Conservation (phyloP, 176 grass and related monocot genomes). For the Rhipidocladum racemiflorum region DNA sequence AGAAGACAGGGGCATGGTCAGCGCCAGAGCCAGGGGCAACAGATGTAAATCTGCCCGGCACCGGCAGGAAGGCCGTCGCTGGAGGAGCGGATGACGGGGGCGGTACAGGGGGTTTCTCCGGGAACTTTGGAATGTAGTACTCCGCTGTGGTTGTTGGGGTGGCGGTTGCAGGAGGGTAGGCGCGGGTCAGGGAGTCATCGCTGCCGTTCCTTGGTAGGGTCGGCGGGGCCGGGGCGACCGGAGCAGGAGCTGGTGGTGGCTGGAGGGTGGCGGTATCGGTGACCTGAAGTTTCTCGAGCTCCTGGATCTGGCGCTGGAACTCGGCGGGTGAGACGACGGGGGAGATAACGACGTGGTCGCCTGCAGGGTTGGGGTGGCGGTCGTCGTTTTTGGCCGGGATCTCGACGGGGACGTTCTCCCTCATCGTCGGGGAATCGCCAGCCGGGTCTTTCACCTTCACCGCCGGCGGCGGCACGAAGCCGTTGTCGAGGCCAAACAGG, state of each 20-base stretch:
- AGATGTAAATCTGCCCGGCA: constrained; percentile 50
- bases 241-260: neutral
- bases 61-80: constrained; percentile 38
- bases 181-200: constrained; percentile 67
- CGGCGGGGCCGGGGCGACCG: neutral
- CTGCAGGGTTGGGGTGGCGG: constrained; percentile 28
- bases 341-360: constrained; percentile 26
- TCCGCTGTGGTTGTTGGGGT: constrained; percentile 32
- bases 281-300: constrained; percentile 67
- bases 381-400: constrained; percentile 50
- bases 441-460: constrained; percentile 73
- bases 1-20: constrained; percentile 48
- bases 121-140: constrained; percentile 54
- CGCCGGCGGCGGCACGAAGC: constrained; percentile 71
- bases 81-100: constrained; percentile 44
- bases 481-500: constrained; percentile 75
- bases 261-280: constrained; percentile 44
- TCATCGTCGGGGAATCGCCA: constrained; percentile 21
- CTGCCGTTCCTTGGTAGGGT: constrained; percentile 54
- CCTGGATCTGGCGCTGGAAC: constrained; percentile 71
- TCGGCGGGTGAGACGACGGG: constrained; percentile 48
- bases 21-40: constrained; percentile 48
- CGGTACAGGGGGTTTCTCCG: constrained; percentile 48
- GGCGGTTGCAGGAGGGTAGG: constrained; percentile 33
- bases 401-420: constrained; percentile 56